These are phyloP conservation scores for Prunus armeniaca DNA, from an alignment of 306 rosid species.

Conservation along the genomic window DNA sequence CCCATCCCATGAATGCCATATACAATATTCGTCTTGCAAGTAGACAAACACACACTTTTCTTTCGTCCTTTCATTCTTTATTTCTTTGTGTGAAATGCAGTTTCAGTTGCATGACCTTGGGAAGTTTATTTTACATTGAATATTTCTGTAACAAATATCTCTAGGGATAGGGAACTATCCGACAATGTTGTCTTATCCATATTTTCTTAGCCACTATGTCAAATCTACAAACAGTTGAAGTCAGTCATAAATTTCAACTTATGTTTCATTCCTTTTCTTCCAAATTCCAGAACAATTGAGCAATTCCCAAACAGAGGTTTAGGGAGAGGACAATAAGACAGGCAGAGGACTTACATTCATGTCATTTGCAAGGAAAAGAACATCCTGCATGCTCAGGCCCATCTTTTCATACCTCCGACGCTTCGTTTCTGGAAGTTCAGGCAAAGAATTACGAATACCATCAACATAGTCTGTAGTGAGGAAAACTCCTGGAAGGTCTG, in stretches of 20 bases:
- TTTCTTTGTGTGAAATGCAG: neutral
- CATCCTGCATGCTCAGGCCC: constrained; percentile 94
- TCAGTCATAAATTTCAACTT: neutral
- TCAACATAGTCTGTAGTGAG: constrained; percentile 73
- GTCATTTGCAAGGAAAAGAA: constrained; percentile 85
- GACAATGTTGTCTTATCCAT: neutral
- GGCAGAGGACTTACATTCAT: constrained; percentile 57
- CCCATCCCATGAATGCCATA: neutral
- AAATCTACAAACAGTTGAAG: neutral
- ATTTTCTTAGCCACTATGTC: neutral
- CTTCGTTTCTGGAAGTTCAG: constrained; percentile 93
- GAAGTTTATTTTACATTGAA: neutral
- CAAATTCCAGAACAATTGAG: neutral
- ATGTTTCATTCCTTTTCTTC: neutral
- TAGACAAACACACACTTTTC: neutral
- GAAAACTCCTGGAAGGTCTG: constrained; percentile 82
- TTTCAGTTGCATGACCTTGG: neutral
- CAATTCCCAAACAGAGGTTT: neutral
- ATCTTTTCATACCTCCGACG: constrained; percentile 77
- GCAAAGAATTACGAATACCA: constrained; percentile 53
- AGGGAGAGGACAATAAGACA: neutral
- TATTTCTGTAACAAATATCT: neutral
- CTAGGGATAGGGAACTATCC: neutral
- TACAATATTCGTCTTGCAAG: neutral
- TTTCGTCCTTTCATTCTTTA: neutral